Percentiles rank a stretch among this genome's conserved stretches.
These are phyloP conservation scores for Phylloporus sp. DNA, from an alignment of 768 basidiomycete genomes.

Conservation along the genomic window DNA sequence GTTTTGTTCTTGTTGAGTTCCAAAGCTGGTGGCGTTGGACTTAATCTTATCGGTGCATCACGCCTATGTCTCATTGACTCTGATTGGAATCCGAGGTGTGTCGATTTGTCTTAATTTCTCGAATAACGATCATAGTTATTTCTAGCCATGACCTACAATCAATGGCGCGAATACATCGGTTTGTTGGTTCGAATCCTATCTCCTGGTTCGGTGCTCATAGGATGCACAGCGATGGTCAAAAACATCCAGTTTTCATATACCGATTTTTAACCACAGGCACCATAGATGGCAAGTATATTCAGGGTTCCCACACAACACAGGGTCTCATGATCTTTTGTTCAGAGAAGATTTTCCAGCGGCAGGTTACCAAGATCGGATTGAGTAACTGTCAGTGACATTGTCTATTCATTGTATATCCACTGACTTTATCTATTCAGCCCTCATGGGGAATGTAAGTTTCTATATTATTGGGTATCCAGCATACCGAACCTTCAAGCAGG, in stretches of 20 bases:
- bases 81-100: conserved; percentile 90
- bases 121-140: background rate
- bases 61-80: conserved; percentile 83
- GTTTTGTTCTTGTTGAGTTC: conserved; percentile 91
- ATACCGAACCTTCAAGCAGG: conserved; percentile 27
- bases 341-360: conserved; percentile 93
- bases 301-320: background rate
- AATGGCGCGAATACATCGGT: conserved; percentile 97
- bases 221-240: conserved; percentile 86
- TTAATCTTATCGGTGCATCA: conserved; percentile 91
- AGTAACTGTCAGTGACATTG: conserved; percentile 64
- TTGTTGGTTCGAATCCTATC: conserved; percentile 7
- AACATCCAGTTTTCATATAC: conserved; percentile 85
- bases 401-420: background rate
- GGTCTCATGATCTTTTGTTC: conserved; percentile 4
- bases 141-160: conserved; percentile 86
- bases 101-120: background rate
- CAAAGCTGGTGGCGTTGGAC: conserved; percentile 93
- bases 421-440: conserved; percentile 39
- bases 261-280: conserved; percentile 82
- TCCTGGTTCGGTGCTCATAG: conserved; percentile 5
- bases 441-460: conserved; percentile 63
- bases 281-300: conserved; percentile 66
- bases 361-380: conserved; percentile 89
- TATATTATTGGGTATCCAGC: background rate